Conservation (phyloP, 2,329 filamentous ascomycete species). For the Claviceps fusiformis region DNA sequence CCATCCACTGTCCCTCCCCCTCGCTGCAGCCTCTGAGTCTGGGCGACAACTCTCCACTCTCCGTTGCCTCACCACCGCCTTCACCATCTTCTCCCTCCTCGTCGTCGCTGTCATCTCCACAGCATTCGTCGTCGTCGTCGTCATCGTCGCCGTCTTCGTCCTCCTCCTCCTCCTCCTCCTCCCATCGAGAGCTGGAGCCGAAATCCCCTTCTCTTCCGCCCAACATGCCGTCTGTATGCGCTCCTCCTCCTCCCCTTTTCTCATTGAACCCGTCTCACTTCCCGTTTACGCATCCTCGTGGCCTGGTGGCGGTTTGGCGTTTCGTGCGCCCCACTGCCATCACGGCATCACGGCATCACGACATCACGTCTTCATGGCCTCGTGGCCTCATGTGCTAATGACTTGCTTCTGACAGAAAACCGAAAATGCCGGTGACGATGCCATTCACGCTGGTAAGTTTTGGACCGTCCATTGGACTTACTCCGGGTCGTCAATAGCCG, state of each 20-base stretch:
- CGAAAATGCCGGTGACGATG: conserved; percentile 24
- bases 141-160: too few species aligned
- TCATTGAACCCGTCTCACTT: conserved; percentile 1
- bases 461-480: not conserved
- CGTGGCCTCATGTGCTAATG: conserved; percentile 10
- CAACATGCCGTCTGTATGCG: conserved; percentile 44
- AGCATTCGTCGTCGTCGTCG: conserved; percentile 9
- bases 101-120: conserved; percentile 17
- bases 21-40: conserved; percentile 22
- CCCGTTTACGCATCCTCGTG: conserved; percentile 5
- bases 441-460: conserved; percentile 25
- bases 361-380: too few species aligned
- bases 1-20: conserved; percentile 4
- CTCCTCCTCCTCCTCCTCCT: conserved; percentile 1
- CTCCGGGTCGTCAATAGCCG: not conserved
- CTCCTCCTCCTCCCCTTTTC: conserved; percentile 3
- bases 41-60: conserved; percentile 23
- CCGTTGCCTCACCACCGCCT: conserved; percentile 13
- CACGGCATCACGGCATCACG: not conserved
- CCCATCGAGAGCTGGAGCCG: conserved; percentile 14
- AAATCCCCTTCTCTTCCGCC: conserved; percentile 18
- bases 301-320: conserved; percentile 7
- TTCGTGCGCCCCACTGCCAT: conserved; percentile 8
- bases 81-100: conserved; percentile 14
- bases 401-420: conserved; percentile 16